Conservation (phyloP, 202 grass and related monocot species). For the Saccharum hybrid region DNA sequence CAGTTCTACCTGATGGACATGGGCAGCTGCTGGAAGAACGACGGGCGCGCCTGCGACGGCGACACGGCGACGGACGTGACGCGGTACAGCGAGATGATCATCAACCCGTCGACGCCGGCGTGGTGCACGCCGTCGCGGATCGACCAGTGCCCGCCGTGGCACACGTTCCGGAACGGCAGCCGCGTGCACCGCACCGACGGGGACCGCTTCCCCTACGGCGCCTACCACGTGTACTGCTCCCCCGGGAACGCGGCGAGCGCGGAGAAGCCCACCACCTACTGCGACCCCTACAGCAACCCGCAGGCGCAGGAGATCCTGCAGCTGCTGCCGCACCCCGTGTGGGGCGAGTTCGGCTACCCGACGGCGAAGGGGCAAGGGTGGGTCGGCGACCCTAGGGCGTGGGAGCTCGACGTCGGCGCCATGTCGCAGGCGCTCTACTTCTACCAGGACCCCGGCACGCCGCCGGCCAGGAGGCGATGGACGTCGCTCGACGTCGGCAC, state of each 20-base stretch:
- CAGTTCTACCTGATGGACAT: slow-evolving; percentile 98
- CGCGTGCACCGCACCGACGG: slow-evolving; percentile 66
- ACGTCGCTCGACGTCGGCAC: slow-evolving; percentile 86
- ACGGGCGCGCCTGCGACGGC: slow-evolving; percentile 70
- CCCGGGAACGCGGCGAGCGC: slow-evolving; percentile 77
- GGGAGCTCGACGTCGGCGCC: slow-evolving; percentile 84
- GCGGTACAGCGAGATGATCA: slow-evolving; percentile 96
- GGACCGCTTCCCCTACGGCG: slow-evolving; percentile 64
- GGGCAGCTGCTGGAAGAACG: slow-evolving; percentile 99
- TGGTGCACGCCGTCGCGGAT: slow-evolving; percentile 61
- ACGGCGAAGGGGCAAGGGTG: slow-evolving; percentile 72
- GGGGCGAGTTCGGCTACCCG: slow-evolving; percentile 83
- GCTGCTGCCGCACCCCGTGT: slow-evolving; percentile 77
- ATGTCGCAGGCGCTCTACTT: slow-evolving; percentile 79
- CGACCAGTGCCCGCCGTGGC: slow-evolving; percentile 82
- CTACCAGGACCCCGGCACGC: slow-evolving; percentile 73
- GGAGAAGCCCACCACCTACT: slow-evolving; percentile 74
- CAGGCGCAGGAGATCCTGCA: slow-evolving; percentile 96
- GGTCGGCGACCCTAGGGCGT: slow-evolving; percentile 71
- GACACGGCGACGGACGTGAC: slow-evolving; percentile 74
- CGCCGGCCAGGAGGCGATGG: slow-evolving; percentile 63
- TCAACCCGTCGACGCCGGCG: slow-evolving; percentile 66
- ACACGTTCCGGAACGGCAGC: slow-evolving; percentile 85
- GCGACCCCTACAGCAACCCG: slow-evolving; percentile 93
- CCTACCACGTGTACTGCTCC: slow-evolving; percentile 89